Percentiles rank a stretch among this genome's conserved stretches.
phyloP scores from a whole-genome alignment of 2,329 filamentous ascomycete species.

The Fusarium pseudoanthophilum region DNA sequence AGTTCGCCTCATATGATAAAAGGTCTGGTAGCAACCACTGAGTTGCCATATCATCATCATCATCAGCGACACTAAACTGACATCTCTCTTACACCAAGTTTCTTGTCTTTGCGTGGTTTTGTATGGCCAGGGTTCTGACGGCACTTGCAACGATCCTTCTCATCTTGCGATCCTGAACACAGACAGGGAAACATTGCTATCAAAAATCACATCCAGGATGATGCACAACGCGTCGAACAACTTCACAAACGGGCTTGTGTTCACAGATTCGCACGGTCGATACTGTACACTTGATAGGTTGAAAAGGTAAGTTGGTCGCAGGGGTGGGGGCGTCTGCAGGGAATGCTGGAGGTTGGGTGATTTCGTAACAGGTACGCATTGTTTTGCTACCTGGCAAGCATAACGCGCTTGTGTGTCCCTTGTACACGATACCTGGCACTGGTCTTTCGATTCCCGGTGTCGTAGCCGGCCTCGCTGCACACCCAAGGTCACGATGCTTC shows the following conservation, averaged over 20 bases:
- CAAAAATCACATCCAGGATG: constrained; percentile 41
- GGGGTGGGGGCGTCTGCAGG: constrained; percentile 36
- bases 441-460: constrained; percentile 40
- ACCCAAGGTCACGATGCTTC: constrained; percentile 42
- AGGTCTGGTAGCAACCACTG: constrained; percentile 23
- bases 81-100: constrained; percentile 11
- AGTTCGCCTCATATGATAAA: constrained; percentile 23
- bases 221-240: constrained; percentile 40
- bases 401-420: constrained; percentile 1
- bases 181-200: constrained; percentile 38
- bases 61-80: constrained; percentile 23
- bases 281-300: constrained; percentile 30
- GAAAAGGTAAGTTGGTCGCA: constrained; percentile 25
- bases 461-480: constrained; percentile 41
- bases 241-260: constrained; percentile 27
- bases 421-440: constrained; percentile 34
- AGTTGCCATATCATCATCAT: constrained; percentile 17
- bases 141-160: constrained; percentile 43
- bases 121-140: constrained; percentile 28
- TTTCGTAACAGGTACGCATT: constrained; percentile 42
- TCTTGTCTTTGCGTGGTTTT: neutral
- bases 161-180: constrained; percentile 38
- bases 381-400: constrained; percentile 16
- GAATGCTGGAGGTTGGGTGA: constrained; percentile 41
- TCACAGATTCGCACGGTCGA: constrained; percentile 29